phyloP scores from a whole-genome alignment of 495 filamentous ascomycete genomes.

The Penicillium desertorum region DNA sequence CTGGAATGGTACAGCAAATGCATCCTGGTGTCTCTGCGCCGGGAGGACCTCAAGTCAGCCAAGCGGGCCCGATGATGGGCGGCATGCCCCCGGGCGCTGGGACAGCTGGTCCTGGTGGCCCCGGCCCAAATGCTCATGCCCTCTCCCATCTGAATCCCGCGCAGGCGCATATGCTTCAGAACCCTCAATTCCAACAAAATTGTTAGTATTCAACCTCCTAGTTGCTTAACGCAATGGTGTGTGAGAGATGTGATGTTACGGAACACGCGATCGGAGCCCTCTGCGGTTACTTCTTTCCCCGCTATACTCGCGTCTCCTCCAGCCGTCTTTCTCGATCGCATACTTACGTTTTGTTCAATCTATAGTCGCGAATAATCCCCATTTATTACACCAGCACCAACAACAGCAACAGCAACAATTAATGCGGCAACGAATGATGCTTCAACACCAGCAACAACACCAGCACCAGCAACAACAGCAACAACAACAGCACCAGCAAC shows the following conservation, averaged over 20 bases:
- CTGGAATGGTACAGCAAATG: constrained; percentile 72
- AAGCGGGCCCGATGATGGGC: constrained; percentile 74
- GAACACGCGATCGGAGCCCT: neutral
- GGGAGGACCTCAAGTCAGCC: constrained; percentile 73
- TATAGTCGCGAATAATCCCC: constrained; percentile 53
- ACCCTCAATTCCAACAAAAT: constrained; percentile 49
- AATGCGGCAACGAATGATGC: constrained; percentile 34
- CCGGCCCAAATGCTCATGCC: constrained; percentile 71
- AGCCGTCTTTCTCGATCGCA: constrained; percentile 14
- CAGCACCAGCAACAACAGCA: constrained; percentile 40
- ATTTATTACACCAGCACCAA: constrained; percentile 48
- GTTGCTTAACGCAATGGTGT: neutral
- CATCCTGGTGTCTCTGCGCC: constrained; percentile 84
- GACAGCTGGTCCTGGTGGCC: constrained; percentile 52
- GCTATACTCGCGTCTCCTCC: neutral
- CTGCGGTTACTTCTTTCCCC: neutral
- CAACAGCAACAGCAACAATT: constrained; percentile 47
- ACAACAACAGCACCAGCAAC: constrained; percentile 40
- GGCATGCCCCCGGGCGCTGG: constrained; percentile 73
- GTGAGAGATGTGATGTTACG: neutral
- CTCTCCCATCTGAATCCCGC: constrained; percentile 74
- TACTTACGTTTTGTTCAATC: constrained; percentile 16
- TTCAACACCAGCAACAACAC: constrained; percentile 46
- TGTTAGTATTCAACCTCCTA: constrained; percentile 30
- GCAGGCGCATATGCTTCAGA: constrained; percentile 63